Percentiles rank a stretch among this genome's conserved stretches.
Evolutionary conservation across 1,284 basidiomycete genomes (phyloP).

Genomic region (Mycena citricolor): DNA sequence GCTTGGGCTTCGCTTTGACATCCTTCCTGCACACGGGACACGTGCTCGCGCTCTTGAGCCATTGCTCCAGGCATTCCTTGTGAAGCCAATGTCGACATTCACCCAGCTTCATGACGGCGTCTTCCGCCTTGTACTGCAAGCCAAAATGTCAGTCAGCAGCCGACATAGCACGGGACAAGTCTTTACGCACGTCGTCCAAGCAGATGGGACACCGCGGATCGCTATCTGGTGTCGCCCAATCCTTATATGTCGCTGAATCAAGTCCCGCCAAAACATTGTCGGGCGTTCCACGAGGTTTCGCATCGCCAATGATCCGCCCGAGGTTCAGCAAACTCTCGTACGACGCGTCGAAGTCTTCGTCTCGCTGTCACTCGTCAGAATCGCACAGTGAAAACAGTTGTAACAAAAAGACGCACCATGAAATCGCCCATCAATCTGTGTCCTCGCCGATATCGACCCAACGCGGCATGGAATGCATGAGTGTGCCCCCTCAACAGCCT

Average conservation of each 20-base stretch:
- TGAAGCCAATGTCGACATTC: conserved; percentile 78
- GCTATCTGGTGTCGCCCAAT: conserved; percentile 62
- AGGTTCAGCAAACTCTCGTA: conserved; percentile 67
- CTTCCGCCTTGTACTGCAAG: conserved; percentile 56
- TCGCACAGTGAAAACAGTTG: conserved; percentile 12
- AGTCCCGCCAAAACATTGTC: conserved; percentile 56
- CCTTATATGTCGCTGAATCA: conserved; percentile 60
- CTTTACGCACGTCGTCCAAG: conserved; percentile 68
- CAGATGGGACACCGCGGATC: conserved; percentile 77
- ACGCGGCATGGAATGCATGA: conserved; percentile 8
- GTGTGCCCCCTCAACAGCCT: neutral
- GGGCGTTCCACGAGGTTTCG: conserved; percentile 58
- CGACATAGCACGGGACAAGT: conserved; percentile 1
- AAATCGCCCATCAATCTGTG: conserved; percentile 56
- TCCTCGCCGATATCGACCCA: conserved; percentile 28
- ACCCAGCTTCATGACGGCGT: conserved; percentile 59
- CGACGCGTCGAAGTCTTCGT: conserved; percentile 70
- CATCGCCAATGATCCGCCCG: conserved; percentile 60
- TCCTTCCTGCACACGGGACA: conserved; percentile 66
- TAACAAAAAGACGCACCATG: conserved; percentile 46
- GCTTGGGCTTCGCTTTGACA: conserved; percentile 33
- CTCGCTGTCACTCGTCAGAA: conserved; percentile 44
- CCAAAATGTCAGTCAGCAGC: conserved; percentile 16
- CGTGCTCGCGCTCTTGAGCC: conserved; percentile 62
- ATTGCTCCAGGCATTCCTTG: conserved; percentile 69